Evolutionary conservation across 495 filamentous ascomycete genomes (phyloP), one percentile per base, ranked within the genome.

Genomic region (Daldinia bambusicola): DNA sequence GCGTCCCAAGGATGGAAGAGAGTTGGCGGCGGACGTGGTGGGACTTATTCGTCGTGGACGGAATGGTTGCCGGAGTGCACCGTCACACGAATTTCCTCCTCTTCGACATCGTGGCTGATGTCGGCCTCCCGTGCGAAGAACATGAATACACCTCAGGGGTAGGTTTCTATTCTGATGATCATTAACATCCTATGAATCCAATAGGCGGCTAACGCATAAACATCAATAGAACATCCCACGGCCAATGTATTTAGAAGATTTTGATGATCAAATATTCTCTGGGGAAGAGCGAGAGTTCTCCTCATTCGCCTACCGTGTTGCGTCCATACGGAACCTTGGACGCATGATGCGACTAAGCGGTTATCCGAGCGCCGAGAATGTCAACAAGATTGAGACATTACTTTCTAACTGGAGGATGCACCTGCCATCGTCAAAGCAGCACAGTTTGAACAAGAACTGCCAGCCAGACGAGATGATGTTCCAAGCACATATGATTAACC

Each of bases 381-480:
- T 88, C 7, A 81, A 78, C 55, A 85, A 88, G 40, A 86, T 92
- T 73, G 92, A 97, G 79, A 84, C 89, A 4, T 84, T 89, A 48
- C 89, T 97, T 59, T 89, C 89, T 9, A 95, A 92, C 80, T 96
- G 93, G 92, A 85, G 85, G 50, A 87, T 94, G 59, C 91, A 95
- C 73, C 83, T 97, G 6, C 93, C 94, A 0, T 83, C 86, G 41
- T 84, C 84, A n/a, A 96, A 96, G 80, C 84, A 84, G 60, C 87
- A 92, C 64, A 85, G 93, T 37, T 80, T 95, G 61, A 86, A 86
- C 41, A 85, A 86, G 64, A 87, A 90, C 63, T 86, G 89, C 34
- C 83, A 89, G 37, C 84, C 94, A 9, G 93, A 97, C 74, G 92
- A 96, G 80, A 91, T 97, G 86, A 88, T 97, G 81, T 96, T 97